A percentile compares a stretch with the other conserved stretches of the same genome.
Evolutionary conservation across 805 yeast genomes (phyloP).

Genomic region (Lachancea lanzarotensis): DNA sequence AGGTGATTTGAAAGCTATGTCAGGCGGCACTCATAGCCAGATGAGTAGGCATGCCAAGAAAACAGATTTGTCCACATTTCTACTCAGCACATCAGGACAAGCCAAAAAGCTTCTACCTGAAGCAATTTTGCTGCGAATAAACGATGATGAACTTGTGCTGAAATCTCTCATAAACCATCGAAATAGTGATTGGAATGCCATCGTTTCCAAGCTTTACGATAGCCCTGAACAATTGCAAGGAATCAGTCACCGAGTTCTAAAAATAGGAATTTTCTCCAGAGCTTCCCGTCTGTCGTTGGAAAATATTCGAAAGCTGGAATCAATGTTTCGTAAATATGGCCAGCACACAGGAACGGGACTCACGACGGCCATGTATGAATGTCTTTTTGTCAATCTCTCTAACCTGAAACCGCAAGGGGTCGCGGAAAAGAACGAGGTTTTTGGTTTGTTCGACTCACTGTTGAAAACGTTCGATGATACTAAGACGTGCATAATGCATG

Average conservation of each 20-base stretch:
- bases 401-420: constrained; percentile 8
- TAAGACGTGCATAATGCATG: not conserved
- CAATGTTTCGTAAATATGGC: constrained; percentile 19
- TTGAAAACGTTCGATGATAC: constrained; percentile 18
- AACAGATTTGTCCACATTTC: constrained; percentile 15
- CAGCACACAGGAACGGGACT: constrained; percentile 12
- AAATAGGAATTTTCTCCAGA: constrained; percentile 10
- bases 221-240: constrained; percentile 13
- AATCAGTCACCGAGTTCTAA: constrained; percentile 8
- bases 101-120: constrained; percentile 18
- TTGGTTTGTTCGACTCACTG: constrained; percentile 18
- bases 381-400: constrained; percentile 21
- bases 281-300: constrained; percentile 16
- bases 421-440: constrained; percentile 6
- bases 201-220: constrained; percentile 17
- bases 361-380: constrained; percentile 19
- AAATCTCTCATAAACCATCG: constrained; percentile 19
- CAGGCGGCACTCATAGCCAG: not conserved
- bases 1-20: not conserved
- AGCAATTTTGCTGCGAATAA: constrained; percentile 16
- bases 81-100: constrained; percentile 12
- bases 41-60: not conserved
- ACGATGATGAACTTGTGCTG: constrained; percentile 20
- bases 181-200: constrained; percentile 25
- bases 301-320: constrained; percentile 23